Conservation (phyloP, 202 grass and related monocot species). For the Bolboschoenoplectus hybrid region DNA sequence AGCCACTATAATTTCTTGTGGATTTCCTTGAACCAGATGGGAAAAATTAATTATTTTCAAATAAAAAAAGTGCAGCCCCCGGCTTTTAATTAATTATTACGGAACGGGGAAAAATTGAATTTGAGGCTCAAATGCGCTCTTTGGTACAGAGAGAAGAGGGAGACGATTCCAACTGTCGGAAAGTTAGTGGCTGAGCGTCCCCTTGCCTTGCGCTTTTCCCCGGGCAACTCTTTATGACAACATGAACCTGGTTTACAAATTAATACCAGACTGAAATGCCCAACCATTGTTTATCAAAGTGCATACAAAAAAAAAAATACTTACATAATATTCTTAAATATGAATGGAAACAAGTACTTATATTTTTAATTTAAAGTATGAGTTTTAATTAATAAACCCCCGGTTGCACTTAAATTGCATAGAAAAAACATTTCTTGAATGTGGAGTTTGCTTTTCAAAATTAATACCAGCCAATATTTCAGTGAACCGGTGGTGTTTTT, state of each 20-base stretch:
- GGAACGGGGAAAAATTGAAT: background rate
- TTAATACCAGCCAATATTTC: background rate
- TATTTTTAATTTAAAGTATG: too few relatives aligned
- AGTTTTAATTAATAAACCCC: too few relatives aligned
- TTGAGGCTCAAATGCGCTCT: background rate
- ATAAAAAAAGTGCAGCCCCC: constrained; percentile 14
- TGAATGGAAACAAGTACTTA: too few relatives aligned
- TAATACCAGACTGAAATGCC: background rate
- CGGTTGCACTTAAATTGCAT: background rate
- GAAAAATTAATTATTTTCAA: constrained; percentile 8
- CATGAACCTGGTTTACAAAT: background rate
- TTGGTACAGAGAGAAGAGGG: background rate
- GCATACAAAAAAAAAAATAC: background rate
- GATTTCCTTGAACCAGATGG: constrained; percentile 48
- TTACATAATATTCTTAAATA: too few relatives aligned
- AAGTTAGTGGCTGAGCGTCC: constrained; percentile 27
- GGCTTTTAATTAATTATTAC: constrained; percentile 11
- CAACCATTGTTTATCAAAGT: background rate
- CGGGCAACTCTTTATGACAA: background rate
- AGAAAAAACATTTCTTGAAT: background rate
- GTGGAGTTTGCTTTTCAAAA: background rate
- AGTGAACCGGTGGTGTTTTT: background rate
- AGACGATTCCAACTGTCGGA: constrained; percentile 47
- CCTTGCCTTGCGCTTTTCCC: constrained; percentile 57
- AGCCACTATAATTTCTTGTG: constrained; percentile 88